A percentile compares a stretch with the other conserved stretches of the same genome.
Conservation (phyloP, 1,284 basidiomycete genomes). For the Irpex sp. region DNA sequence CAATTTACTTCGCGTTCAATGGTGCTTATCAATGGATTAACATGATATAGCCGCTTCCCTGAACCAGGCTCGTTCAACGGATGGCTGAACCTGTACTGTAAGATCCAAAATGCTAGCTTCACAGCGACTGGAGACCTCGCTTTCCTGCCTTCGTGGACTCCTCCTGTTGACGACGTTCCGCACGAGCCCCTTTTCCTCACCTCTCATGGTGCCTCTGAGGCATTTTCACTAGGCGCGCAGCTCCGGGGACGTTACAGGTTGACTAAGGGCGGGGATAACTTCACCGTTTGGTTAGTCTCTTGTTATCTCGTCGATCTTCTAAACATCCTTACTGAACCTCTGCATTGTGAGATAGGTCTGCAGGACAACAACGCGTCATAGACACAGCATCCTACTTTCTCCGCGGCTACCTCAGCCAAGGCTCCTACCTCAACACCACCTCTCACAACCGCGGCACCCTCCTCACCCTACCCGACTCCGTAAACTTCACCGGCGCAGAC, state of each 20-base stretch:
- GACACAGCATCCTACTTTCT: slow-evolving; percentile 39
- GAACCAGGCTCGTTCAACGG: slow-evolving; percentile 37
- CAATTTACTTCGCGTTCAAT: neutral
- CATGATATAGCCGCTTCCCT: slow-evolving; percentile 32
- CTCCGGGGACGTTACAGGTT: slow-evolving; percentile 37
- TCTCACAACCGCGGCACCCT: slow-evolving; percentile 31
- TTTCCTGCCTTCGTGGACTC: slow-evolving; percentile 38
- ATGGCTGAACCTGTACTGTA: slow-evolving; percentile 34
- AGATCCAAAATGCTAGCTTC: slow-evolving; percentile 39
- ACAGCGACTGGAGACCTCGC: slow-evolving; percentile 35
- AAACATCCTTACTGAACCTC: neutral
- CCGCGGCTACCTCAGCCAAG: slow-evolving; percentile 39
- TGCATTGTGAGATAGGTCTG: slow-evolving; percentile 28
- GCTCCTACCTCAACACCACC: slow-evolving; percentile 32
- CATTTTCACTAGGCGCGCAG: slow-evolving; percentile 36
- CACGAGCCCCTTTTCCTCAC: slow-evolving; percentile 37
- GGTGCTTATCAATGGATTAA: neutral
- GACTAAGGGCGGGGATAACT: slow-evolving; percentile 36
- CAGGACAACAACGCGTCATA: slow-evolving; percentile 36
- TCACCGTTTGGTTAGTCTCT: slow-evolving; percentile 37
- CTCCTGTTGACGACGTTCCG: slow-evolving; percentile 35
- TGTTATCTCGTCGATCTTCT: too few relatives aligned
- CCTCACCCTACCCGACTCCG: slow-evolving; percentile 36
- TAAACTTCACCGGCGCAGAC: slow-evolving; percentile 39
- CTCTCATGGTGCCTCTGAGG: slow-evolving; percentile 35